phyloP scores from a whole-genome alignment of 2,329 filamentous ascomycete genomes.

The Parastagonospora avenae region DNA sequence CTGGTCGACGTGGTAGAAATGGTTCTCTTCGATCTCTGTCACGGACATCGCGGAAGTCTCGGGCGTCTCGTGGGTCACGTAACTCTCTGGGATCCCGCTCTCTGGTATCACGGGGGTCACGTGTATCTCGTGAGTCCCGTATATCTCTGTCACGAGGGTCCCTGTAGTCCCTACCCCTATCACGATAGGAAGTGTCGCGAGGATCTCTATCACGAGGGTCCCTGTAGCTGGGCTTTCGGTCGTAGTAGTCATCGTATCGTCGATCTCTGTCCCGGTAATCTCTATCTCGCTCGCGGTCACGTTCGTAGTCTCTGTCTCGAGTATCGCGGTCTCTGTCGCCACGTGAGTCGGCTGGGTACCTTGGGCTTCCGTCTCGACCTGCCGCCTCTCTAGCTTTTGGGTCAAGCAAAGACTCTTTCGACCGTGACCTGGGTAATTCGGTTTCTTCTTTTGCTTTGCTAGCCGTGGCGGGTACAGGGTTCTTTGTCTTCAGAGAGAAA shows the following conservation, averaged over 20 bases:
- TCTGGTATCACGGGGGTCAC: slow-evolving; percentile 26
- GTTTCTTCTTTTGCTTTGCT: slow-evolving; percentile 54
- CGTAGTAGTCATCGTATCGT: slow-evolving; percentile 31
- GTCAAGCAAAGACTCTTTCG: slow-evolving; percentile 48
- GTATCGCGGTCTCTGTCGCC: slow-evolving; percentile 30
- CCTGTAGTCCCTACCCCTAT: slow-evolving; percentile 15
- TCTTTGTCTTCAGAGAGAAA: slow-evolving; percentile 85
- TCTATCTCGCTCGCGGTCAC: slow-evolving; percentile 38
- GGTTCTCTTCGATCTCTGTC: slow-evolving; percentile 37
- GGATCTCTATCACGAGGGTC: slow-evolving; percentile 35
- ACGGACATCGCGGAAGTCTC: slow-evolving; percentile 25
- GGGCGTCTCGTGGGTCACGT: slow-evolving; percentile 21
- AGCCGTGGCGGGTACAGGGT: slow-evolving; percentile 59
- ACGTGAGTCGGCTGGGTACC: slow-evolving; percentile 27
- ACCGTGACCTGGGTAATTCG: slow-evolving; percentile 37
- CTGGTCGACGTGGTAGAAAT: slow-evolving; percentile 33
- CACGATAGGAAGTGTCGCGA: slow-evolving; percentile 23
- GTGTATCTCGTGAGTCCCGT: slow-evolving; percentile 15
- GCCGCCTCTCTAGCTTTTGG: slow-evolving; percentile 47
- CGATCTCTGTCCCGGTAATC: slow-evolving; percentile 51
- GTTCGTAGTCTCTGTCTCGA: slow-evolving; percentile 27
- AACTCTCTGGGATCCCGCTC: slow-evolving; percentile 27
- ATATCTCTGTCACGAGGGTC: slow-evolving; percentile 14
- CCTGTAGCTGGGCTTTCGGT: slow-evolving; percentile 33
- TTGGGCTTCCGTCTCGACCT: slow-evolving; percentile 30